Conservation (phyloP, 768 basidiomycete species). For the Harrya chromipes region DNA sequence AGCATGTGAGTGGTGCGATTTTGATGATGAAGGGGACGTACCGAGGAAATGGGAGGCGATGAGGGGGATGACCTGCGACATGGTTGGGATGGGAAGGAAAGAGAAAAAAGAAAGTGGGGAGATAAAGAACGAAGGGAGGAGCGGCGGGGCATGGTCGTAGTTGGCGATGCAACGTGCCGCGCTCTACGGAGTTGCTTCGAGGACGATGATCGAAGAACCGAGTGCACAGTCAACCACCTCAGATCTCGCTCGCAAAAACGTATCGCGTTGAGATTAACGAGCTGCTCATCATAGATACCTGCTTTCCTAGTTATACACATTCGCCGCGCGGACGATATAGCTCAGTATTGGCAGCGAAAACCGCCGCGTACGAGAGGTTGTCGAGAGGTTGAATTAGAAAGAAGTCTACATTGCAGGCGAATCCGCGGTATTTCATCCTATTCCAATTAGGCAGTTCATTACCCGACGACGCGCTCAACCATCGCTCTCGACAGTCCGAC, state of each 20-base stretch:
- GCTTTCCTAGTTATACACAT: no score
- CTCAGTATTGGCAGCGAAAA: no score
- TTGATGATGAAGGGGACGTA: background rate
- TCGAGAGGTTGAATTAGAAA: no score
- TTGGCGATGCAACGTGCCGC: slow-evolving; percentile 27
- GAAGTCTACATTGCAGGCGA: no score
- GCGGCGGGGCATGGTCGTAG: slow-evolving; percentile 4
- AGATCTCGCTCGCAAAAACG: slow-evolving; percentile 1
- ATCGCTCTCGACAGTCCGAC: slow-evolving; percentile 36
- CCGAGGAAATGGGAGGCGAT: slow-evolving; percentile 31
- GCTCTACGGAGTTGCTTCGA: slow-evolving; percentile 31
- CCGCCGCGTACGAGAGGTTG: no score
- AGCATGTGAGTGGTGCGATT: slow-evolving; percentile 1
- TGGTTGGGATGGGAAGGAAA: slow-evolving; percentile 4
- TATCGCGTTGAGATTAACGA: background rate
- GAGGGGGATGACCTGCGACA: slow-evolving; percentile 17
- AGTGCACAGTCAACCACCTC: slow-evolving; percentile 4
- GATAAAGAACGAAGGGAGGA: slow-evolving; percentile 8
- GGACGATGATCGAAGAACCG: slow-evolving; percentile 30
- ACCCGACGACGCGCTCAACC: slow-evolving; percentile 15
- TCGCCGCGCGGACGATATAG: no score
- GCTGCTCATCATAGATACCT: no score
- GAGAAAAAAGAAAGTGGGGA: background rate
- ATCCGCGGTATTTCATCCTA: background rate
- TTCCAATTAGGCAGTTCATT: background rate